Conservation (phyloP, 192 early-diverging fungal genomes). For the Pilobolus umbonatus region DNA sequence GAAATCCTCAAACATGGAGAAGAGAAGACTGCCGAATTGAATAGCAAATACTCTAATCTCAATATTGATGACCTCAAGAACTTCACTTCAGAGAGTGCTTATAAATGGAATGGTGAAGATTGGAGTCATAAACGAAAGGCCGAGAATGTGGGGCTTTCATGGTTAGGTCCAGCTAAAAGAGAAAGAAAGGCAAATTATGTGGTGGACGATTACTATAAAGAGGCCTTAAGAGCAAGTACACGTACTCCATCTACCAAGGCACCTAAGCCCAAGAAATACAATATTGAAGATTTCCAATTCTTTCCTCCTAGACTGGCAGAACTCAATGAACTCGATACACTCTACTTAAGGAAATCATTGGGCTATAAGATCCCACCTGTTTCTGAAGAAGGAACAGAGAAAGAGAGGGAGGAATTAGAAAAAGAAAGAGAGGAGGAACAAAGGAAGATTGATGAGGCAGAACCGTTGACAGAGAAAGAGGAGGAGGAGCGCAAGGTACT, state of each 20-base stretch:
- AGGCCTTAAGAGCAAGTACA: constrained; percentile 64
- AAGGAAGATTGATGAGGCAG: constrained; percentile 78
- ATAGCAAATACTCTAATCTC: constrained; percentile 83
- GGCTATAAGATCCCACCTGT: constrained; percentile 63
- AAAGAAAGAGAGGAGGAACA: constrained; percentile 71
- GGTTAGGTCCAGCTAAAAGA: constrained; percentile 94
- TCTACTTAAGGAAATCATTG: constrained; percentile 65
- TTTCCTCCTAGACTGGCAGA: constrained; percentile 72
- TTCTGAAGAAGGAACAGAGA: constrained; percentile 32
- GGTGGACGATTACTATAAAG: constrained; percentile 89
- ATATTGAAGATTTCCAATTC: constrained; percentile 89
- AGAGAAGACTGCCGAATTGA: constrained; percentile 84
- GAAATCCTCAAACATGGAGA: constrained; percentile 75
- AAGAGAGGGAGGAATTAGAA: constrained; percentile 45
- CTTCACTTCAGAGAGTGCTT: constrained; percentile 79
- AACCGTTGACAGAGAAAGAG: constrained; percentile 89
- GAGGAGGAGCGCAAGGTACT: constrained; percentile 68
- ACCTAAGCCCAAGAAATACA: constrained; percentile 63
- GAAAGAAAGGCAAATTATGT: constrained; percentile 91
- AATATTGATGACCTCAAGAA: constrained; percentile 93
- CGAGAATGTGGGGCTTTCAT: constrained; percentile 57
- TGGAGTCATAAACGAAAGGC: constrained; percentile 75
- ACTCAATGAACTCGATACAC: constrained; percentile 79
- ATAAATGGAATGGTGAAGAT: constrained; percentile 96
- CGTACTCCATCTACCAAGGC: constrained; percentile 53